Conservation (phyloP, 768 basidiomycete species). For the Naganishia vishniacii region DNA sequence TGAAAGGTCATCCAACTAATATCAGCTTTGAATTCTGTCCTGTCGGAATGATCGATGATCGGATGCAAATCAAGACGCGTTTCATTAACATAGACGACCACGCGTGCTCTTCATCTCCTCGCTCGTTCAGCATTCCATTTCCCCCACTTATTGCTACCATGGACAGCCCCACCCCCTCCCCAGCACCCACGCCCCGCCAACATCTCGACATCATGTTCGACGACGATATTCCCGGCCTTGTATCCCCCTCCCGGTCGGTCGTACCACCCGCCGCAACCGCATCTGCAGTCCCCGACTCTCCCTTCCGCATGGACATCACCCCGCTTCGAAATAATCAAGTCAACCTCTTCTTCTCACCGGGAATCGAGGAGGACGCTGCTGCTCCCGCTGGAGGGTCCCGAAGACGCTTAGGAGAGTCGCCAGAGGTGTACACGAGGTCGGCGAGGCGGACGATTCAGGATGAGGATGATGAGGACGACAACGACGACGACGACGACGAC, state of each 20-base stretch:
- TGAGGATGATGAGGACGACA: not conserved
- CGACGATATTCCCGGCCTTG: not conserved
- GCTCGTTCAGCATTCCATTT: not conserved
- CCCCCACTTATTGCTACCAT: not conserved
- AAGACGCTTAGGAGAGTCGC: not conserved
- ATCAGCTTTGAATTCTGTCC: too few species aligned
- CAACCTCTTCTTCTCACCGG: constrained; percentile 16
- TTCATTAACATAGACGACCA: not conserved
- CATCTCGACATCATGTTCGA: not conserved
- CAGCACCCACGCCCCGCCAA: not conserved
- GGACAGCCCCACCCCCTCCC: not conserved
- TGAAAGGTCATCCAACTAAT: not conserved
- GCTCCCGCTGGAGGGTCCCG: not conserved
- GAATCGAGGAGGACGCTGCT: not conserved
- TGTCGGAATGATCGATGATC: not conserved
- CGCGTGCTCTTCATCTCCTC: not conserved
- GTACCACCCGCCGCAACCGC: too few species aligned
- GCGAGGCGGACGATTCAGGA: not conserved
- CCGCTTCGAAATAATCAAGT: not conserved
- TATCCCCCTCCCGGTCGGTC: not conserved
- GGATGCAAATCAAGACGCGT: not conserved
- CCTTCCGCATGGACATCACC: constrained; percentile 2
- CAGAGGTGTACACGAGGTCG: constrained; percentile 1
- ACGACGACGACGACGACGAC: not conserved
- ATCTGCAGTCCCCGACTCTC: not conserved